Conservation (phyloP, 352 stramenopile genomes). For the Globisporangium acanthophoron region DNA sequence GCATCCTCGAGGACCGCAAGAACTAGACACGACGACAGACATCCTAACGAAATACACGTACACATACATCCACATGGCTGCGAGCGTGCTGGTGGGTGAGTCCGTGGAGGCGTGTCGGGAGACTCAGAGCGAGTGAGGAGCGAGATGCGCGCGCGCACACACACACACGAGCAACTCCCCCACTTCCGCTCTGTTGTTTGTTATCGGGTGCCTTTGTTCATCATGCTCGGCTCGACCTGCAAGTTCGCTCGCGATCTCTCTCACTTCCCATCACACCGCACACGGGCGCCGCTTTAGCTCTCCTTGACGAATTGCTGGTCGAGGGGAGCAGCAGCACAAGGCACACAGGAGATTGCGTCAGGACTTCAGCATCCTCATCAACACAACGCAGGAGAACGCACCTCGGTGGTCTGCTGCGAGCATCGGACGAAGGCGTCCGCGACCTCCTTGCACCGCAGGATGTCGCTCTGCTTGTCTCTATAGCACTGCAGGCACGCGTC, state of each 20-base stretch:
- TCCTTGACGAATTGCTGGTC: conserved; percentile 67
- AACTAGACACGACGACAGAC: conserved; percentile 10
- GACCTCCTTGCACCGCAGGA: conserved; percentile 84
- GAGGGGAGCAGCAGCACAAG: background rate
- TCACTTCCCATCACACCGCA: background rate
- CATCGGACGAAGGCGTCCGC: conserved; percentile 81
- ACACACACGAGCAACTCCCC: no score
- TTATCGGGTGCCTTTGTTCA: no score
- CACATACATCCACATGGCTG: background rate
- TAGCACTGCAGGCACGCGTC: conserved; percentile 84
- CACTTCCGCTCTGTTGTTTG: no score
- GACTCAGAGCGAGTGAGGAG: no score
- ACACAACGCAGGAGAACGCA: conserved; percentile 13
- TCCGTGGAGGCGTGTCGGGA: no score
- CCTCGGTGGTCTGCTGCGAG: conserved; percentile 75
- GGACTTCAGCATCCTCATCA: background rate
- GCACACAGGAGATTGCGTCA: background rate
- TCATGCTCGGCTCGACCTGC: background rate
- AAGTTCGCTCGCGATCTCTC: background rate
- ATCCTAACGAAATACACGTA: background rate
- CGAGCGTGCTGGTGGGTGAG: no score
- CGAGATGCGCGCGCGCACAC: no score
- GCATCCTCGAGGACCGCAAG: conserved; percentile 31
- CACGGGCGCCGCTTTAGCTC: conserved; percentile 19
- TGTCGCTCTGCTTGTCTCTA: conserved; percentile 71